Evolutionary conservation across 768 basidiomycete species (phyloP).

Genomic region (Agaricus blazei): DNA sequence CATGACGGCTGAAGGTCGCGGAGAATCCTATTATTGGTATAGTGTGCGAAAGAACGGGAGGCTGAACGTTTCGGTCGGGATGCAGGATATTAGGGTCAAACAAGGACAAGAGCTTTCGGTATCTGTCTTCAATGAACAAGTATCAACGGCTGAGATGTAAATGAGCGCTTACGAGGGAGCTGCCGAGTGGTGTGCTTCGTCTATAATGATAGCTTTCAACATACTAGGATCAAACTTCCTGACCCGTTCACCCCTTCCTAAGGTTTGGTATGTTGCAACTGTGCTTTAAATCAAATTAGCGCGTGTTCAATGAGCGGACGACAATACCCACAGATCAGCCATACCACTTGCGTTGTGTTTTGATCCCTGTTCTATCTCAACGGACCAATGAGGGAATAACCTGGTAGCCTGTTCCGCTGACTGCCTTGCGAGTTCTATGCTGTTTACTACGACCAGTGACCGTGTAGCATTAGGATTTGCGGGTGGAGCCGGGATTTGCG

Average conservation of each 20-base stretch:
- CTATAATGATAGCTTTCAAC: slow-evolving; percentile 77
- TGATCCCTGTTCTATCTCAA: slow-evolving; percentile 90
- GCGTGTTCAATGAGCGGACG: background rate
- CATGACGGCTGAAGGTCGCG: slow-evolving; percentile 91
- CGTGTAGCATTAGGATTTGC: slow-evolving; percentile 40
- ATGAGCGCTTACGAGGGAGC: slow-evolving; percentile 67
- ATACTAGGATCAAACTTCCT: slow-evolving; percentile 66
- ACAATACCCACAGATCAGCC: slow-evolving; percentile 73
- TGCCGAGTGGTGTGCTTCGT: slow-evolving; percentile 95
- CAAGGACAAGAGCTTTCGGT: slow-evolving; percentile 77
- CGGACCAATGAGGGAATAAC: slow-evolving; percentile 66
- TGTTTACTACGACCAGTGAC: slow-evolving; percentile 84
- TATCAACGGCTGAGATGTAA: background rate
- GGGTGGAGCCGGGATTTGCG: slow-evolving; percentile 46
- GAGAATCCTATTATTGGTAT: slow-evolving; percentile 92
- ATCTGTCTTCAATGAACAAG: slow-evolving; percentile 32
- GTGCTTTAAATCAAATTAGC: slow-evolving; percentile 42
- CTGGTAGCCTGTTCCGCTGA: slow-evolving; percentile 66
- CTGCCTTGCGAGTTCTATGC: slow-evolving; percentile 84
- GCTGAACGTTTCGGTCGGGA: slow-evolving; percentile 39
- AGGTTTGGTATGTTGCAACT: slow-evolving; percentile 85
- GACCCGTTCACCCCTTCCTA: slow-evolving; percentile 57
- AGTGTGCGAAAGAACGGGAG: slow-evolving; percentile 34
- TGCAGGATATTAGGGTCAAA: slow-evolving; percentile 67
- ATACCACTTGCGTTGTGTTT: slow-evolving; percentile 69